Evolutionary conservation across 1,284 basidiomycete species (phyloP).

Genomic region (Chiua sp.): DNA sequence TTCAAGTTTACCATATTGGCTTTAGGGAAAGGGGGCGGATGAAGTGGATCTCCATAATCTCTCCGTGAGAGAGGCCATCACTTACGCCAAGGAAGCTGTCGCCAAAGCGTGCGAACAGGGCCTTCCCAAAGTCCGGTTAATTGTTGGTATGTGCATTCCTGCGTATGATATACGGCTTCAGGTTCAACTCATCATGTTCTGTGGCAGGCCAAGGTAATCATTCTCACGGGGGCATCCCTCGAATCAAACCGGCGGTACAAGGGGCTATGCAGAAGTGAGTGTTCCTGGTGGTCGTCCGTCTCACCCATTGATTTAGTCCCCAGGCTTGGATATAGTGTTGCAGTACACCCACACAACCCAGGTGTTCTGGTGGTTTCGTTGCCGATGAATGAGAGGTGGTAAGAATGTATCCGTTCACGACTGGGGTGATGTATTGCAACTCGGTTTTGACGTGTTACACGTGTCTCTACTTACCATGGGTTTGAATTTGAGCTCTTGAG

Average conservation of each 20-base stretch:
- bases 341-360: constrained; percentile 81
- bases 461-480: neutral
- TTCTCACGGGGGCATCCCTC: constrained; percentile 79
- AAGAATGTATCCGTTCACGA: neutral
- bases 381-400: constrained; percentile 1
- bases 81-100: constrained; percentile 71
- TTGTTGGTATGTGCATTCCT: constrained; percentile 71
- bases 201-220: constrained; percentile 80
- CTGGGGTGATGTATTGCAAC: neutral
- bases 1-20: constrained; percentile 4
- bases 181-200: constrained; percentile 1
- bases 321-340: constrained; percentile 17
- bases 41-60: constrained; percentile 91
- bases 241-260: constrained; percentile 92
- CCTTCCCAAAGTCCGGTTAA: constrained; percentile 75
- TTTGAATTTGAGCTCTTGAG: too few relatives aligned
- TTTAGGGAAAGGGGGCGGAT: constrained; percentile 63
- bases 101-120: constrained; percentile 67
- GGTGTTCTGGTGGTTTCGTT: constrained; percentile 89
- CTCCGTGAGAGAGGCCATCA: constrained; percentile 89
- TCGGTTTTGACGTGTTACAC: neutral
- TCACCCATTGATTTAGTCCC: neutral
- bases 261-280: constrained; percentile 80
- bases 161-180: neutral
- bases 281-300: neutral